phyloP scores from a whole-genome alignment of 176 grass and related monocot species.

The barley (Hordeum vulgare) region MorexV3_pseudomolecules_assembly NC_058519.1:562863633-562864132 shows the following conservation, averaged over 20 bases:
- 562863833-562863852: neutral
- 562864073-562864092: neutral
- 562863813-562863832: neutral
- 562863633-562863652: neutral
- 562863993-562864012: neutral
- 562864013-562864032: neutral
- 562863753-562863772: neutral
- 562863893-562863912: neutral
- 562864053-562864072: neutral
- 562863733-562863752: neutral
- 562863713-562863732: conserved; percentile 16
- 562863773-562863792: neutral
- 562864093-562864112: neutral
- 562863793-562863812: neutral
- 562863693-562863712: neutral
- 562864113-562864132: neutral
- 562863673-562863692: neutral
- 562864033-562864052: neutral
- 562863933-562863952: neutral
- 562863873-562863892: neutral
- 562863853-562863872: neutral
- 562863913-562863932: neutral
- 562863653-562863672: neutral
- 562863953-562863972: neutral
- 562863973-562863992: neutral